These are phyloP conservation scores for Capsicum rhomboideum DNA, from an alignment of 257 asterid species.

Conservation along the genomic window DNA sequence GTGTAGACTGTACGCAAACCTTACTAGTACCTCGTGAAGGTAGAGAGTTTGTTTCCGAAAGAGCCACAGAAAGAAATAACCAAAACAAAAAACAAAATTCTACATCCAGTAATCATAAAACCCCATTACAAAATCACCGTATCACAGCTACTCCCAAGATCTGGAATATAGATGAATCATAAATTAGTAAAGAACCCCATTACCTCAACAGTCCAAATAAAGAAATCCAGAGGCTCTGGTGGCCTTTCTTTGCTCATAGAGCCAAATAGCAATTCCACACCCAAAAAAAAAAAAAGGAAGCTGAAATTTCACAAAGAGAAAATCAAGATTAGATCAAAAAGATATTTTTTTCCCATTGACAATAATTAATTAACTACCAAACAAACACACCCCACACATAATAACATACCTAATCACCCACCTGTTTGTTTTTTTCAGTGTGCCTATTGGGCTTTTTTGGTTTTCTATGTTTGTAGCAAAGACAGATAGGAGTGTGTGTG, in stretches of 20 bases:
- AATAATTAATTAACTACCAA: neutral
- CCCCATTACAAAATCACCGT: neutral
- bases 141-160: neutral
- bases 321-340: neutral
- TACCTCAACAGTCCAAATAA: slow-evolving; percentile 94
- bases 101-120: neutral
- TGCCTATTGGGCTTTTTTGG: neutral
- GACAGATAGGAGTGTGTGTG: neutral
- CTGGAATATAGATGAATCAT: neutral
- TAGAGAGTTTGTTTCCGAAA: no score
- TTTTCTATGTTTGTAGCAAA: slow-evolving; percentile 6
- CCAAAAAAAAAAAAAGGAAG: neutral
- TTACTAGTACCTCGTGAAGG: no score
- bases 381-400: neutral
- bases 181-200: neutral
- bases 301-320: slow-evolving; percentile 3
- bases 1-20: no score
- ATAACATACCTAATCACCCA: neutral
- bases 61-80: neutral
- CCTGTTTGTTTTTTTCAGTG: neutral
- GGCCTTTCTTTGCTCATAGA: slow-evolving; percentile 69
- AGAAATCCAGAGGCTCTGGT: slow-evolving; percentile 91
- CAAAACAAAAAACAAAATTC: neutral
- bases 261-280: slow-evolving; percentile 7
- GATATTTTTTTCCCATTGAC: neutral